Evolutionary conservation across 495 filamentous ascomycete species (phyloP).

Genomic region (Penicillium ochrochloron): DNA sequence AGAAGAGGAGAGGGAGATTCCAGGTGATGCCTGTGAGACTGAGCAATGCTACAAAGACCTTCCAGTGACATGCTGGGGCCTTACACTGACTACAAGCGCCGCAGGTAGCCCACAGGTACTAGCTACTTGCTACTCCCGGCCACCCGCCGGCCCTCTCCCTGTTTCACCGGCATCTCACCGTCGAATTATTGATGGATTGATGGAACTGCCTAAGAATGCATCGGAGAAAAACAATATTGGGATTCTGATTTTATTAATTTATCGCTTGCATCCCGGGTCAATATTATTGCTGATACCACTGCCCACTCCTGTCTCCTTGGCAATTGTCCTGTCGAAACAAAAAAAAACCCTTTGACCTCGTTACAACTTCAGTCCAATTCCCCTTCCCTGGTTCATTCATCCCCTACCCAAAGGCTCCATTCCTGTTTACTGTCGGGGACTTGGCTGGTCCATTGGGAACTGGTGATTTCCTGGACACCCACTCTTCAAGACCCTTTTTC

Average conservation of each 20-base stretch:
- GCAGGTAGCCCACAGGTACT: constrained; percentile 22
- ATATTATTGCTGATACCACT: constrained; percentile 1
- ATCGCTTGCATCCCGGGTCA: constrained; percentile 1
- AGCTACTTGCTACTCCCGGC: constrained; percentile 8
- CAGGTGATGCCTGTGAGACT: constrained; percentile 8
- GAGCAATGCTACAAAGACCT: constrained; percentile 16
- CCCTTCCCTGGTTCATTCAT: constrained; percentile 9
- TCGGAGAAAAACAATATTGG: constrained; percentile 11
- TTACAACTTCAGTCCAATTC: background rate
- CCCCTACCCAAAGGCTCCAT: background rate
- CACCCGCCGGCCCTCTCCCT: constrained; percentile 6
- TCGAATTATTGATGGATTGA: background rate
- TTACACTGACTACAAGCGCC: background rate
- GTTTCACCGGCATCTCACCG: constrained; percentile 24
- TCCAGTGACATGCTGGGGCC: constrained; percentile 5
- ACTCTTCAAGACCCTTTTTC: constrained; percentile 21
- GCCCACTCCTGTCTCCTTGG: background rate
- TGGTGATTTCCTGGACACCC: constrained; percentile 4
- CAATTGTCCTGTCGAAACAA: background rate
- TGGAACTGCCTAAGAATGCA: constrained; percentile 16
- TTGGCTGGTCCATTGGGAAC: background rate
- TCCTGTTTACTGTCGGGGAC: background rate
- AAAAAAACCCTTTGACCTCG: background rate
- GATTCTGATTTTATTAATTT: background rate
- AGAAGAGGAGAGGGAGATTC: constrained; percentile 24